phyloP scores from a whole-genome alignment of 2,329 filamentous ascomycete genomes.

The Phoma herbarum region DNA sequence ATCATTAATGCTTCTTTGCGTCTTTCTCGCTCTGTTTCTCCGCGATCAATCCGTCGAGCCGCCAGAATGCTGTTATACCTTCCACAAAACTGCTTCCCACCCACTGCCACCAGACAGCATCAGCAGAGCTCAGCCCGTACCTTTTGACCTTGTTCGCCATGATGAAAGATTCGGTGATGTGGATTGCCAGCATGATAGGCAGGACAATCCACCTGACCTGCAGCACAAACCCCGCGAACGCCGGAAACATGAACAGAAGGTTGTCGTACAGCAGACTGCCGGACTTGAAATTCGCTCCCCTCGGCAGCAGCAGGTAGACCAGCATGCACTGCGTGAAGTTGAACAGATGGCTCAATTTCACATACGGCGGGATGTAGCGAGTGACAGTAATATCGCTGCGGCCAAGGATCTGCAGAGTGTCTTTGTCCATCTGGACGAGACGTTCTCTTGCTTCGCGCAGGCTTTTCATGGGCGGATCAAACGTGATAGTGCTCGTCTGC shows the following conservation, averaged over 20 bases:
- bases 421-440: conserved; percentile 76
- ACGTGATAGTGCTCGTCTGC: conserved; percentile 63
- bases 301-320: conserved; percentile 42
- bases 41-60: conserved; percentile 43
- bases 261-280: conserved; percentile 49
- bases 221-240: conserved; percentile 66
- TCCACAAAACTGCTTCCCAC: conserved; percentile 62
- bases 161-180: conserved; percentile 68
- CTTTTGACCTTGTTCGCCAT: conserved; percentile 60
- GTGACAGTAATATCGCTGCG: conserved; percentile 65
- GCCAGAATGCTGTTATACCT: conserved; percentile 59
- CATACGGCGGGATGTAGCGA: conserved; percentile 61
- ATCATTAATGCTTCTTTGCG: conserved; percentile 44
- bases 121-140: conserved; percentile 61
- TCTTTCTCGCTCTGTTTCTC: conserved; percentile 42
- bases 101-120: conserved; percentile 64
- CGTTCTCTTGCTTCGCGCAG: conserved; percentile 74
- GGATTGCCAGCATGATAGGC: conserved; percentile 68
- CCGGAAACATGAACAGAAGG: conserved; percentile 60
- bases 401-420: conserved; percentile 67
- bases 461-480: conserved; percentile 74
- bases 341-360: conserved; percentile 57
- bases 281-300: conserved; percentile 43
- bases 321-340: conserved; percentile 60
- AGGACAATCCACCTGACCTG: conserved; percentile 68